Evolutionary conservation across 1,139 yeast species (phyloP), one percentile per base, ranked within the genome.

Genomic region (Suhomyces atakaporum): DNA sequence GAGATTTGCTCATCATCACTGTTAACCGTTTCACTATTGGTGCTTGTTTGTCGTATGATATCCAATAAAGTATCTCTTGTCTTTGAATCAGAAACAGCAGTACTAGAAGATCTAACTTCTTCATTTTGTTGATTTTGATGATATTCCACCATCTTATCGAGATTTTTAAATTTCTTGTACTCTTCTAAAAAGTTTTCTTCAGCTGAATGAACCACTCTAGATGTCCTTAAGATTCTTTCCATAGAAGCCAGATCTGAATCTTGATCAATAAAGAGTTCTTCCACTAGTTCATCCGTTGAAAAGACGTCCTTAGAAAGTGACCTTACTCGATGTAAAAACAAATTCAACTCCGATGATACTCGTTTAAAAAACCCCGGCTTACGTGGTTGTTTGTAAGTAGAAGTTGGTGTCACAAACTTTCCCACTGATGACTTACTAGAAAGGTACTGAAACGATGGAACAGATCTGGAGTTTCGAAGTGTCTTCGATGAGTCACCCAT

Each of bases 231-330:
- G 16, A 38, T 23, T 29, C 52, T 48, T 22, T 63, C 69, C 20
- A 60, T 39, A 10, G 58, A 53, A 8, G 39, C 23, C 14, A 51
- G 56, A 36, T 59, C 66, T 25, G 52, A 48, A 38, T 66, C 73
- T 16, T 60, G 51, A 21, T 63, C 66, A 13, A 60, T 63, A 47
- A 76, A 76, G 10, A 75, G 51, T 27, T 71, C 75, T 14, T 63
- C 70, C 2, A 70, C 58, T 1, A 58, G 53, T 42, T 69, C 75
- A 51, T 72, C 73, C 12, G 66, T 60, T 14, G 58, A 55, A 35
- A 72, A 62, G 7, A 66, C 68, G 26, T 67, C 73, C 46, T 73
- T 76, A 3, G 77, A 64, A 2, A 75, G 43, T 8, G 65, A 51
- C 36, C 62, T 61, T 25, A 75, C 35, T 33, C 60, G 58, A 11